These are phyloP conservation scores for Agrocybe praecox DNA, from an alignment of 768 basidiomycete species.

Conservation along the genomic window DNA sequence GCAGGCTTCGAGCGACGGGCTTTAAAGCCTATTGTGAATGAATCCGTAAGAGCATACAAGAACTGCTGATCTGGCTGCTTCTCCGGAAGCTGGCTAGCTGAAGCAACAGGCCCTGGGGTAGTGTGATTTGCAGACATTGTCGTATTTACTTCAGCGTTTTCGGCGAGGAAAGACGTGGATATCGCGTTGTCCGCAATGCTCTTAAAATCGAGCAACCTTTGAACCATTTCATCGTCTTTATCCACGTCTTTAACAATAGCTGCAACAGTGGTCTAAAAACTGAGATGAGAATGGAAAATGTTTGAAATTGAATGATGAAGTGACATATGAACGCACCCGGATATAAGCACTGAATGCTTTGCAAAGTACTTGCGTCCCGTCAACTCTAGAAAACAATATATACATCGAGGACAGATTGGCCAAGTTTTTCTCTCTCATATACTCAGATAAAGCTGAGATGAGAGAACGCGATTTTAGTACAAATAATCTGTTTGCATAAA, in stretches of 20 bases:
- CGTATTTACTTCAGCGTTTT: slow-evolving; percentile 22
- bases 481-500: not conserved
- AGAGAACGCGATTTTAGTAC: not conserved
- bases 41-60: slow-evolving; percentile 67
- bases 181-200: slow-evolving; percentile 54
- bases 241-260: slow-evolving; percentile 64
- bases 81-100: slow-evolving; percentile 33
- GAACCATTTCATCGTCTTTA: slow-evolving; percentile 79
- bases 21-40: slow-evolving; percentile 76
- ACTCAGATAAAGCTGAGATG: slow-evolving; percentile 51
- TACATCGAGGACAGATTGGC: slow-evolving; percentile 46
- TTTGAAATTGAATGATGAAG: not conserved
- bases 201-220: slow-evolving; percentile 70
- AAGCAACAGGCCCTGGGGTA: slow-evolving; percentile 13
- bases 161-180: slow-evolving; percentile 51
- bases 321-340: slow-evolving; percentile 41
- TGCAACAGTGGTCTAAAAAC: slow-evolving; percentile 52
- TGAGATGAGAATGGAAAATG: not conserved
- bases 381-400: slow-evolving; percentile 59
- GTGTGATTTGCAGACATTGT: slow-evolving; percentile 15
- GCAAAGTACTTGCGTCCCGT: slow-evolving; percentile 53
- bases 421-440: slow-evolving; percentile 50
- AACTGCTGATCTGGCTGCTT: slow-evolving; percentile 56
- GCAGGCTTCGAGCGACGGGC: slow-evolving; percentile 81
- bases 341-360: slow-evolving; percentile 64